These are phyloP conservation scores for Penicillium aurantiogriseum DNA, from an alignment of 2,329 filamentous ascomycete species.

Conservation along the genomic window DNA sequence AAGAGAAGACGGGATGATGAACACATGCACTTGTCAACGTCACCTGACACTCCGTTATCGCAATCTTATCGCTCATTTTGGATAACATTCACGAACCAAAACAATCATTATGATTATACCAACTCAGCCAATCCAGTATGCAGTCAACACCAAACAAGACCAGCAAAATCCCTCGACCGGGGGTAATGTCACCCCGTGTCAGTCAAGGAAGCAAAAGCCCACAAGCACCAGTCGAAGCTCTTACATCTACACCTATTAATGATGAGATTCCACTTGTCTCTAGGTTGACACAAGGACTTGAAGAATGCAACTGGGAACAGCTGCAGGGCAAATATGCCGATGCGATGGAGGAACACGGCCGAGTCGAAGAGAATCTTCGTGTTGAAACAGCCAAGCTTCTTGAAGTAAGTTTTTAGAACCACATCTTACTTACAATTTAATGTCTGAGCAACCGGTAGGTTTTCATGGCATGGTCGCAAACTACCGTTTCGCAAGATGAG, in stretches of 20 bases:
- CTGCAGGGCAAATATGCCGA: conserved; percentile 68
- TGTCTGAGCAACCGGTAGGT: conserved; percentile 53
- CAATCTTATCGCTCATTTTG: conserved; percentile 4
- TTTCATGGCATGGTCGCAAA: conserved; percentile 75
- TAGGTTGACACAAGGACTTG: conserved; percentile 51
- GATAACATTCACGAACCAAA: not conserved
- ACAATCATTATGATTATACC: not conserved
- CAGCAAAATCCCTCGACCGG: conserved; percentile 9
- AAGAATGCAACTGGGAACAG: conserved; percentile 72
- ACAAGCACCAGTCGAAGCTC: conserved; percentile 7
- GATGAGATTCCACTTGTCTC: conserved; percentile 19
- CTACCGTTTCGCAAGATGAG: conserved; percentile 70
- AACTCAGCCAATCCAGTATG: not conserved
- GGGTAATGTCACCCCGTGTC: conserved; percentile 11
- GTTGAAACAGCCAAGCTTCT: conserved; percentile 67
- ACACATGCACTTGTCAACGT: conserved; percentile 12
- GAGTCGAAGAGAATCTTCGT: conserved; percentile 63
- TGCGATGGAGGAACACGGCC: conserved; percentile 62
- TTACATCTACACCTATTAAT: not conserved
- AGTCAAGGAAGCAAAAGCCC: conserved; percentile 17
- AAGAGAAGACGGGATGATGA: conserved; percentile 12
- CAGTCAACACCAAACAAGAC: conserved; percentile 4
- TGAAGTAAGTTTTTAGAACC: conserved; percentile 48
- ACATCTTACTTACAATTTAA: not conserved
- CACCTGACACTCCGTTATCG: conserved; percentile 22